Conservation (phyloP, 2,329 filamentous ascomycete species). For the Clarireedia homoeocarpa region DNA sequence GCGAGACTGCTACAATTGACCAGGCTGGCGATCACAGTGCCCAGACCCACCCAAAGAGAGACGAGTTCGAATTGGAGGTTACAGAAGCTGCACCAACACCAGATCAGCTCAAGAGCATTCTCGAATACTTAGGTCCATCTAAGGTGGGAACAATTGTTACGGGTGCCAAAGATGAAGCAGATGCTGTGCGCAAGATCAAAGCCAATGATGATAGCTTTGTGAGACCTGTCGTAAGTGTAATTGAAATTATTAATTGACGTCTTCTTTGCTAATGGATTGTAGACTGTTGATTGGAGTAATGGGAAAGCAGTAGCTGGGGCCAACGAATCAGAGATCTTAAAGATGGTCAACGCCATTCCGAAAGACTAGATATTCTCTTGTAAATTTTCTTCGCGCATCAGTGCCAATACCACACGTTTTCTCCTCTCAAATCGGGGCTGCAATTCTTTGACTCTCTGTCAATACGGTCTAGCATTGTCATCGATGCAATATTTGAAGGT, state of each 20-base stretch:
- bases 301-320: constrained; percentile 72
- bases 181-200: constrained; percentile 75
- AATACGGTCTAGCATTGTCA: too few relatives aligned
- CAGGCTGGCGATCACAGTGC: constrained; percentile 59
- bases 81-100: constrained; percentile 72
- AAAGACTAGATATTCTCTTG: constrained; percentile 15
- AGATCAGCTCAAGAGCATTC: constrained; percentile 75
- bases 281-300: constrained; percentile 88
- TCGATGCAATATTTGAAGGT: too few relatives aligned
- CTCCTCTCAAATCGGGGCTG: not conserved
- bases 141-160: constrained; percentile 59
- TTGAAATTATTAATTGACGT: not conserved
- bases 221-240: constrained; percentile 62
- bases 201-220: constrained; percentile 61
- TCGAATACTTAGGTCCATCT: constrained; percentile 67
- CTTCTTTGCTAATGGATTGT: constrained; percentile 21
- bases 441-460: not conserved
- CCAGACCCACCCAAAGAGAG: constrained; percentile 44
- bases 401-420: constrained; percentile 4
- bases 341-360: constrained; percentile 58
- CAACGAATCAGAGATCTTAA: constrained; percentile 82
- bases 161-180: constrained; percentile 64
- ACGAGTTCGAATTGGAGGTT: constrained; percentile 80
- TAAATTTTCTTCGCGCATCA: not conserved
- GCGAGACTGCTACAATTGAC: constrained; percentile 61